These are phyloP conservation scores for Psidium friedrichsthalianum DNA, from an alignment of 345 rosid genomes.

Conservation along the genomic window DNA sequence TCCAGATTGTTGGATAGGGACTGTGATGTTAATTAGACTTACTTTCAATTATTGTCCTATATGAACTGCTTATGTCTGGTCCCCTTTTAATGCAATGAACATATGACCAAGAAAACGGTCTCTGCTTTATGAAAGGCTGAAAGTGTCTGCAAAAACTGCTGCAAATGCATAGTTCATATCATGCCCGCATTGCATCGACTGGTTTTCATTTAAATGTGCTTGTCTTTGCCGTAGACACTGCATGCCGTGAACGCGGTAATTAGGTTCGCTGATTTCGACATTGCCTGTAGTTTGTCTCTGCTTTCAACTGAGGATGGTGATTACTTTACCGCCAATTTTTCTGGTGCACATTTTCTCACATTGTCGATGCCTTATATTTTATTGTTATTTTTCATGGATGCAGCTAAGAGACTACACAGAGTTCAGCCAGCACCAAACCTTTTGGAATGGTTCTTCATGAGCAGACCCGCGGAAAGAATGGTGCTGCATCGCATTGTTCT, in stretches of 20 bases:
- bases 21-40: background rate
- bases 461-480: conserved; percentile 59
- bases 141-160: conserved; percentile 91
- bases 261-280: background rate
- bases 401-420: conserved; percentile 75
- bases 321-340: background rate
- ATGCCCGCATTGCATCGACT: background rate
- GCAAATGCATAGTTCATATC: conserved; percentile 9
- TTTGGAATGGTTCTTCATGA: conserved; percentile 85
- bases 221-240: background rate
- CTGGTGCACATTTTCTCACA: background rate
- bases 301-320: background rate
- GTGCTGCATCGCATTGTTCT: conserved; percentile 71
- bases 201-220: background rate
- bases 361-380: background rate
- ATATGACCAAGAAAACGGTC: conserved; percentile 73
- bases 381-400: background rate
- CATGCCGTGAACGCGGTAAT: background rate
- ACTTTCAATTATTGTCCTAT: background rate
- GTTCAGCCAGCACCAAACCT: conserved; percentile 69
- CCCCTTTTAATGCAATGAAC: conserved; percentile 33
- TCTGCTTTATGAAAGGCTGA: conserved; percentile 56
- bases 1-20: background rate
- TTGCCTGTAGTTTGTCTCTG: background rate
- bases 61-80: background rate